phyloP scores from a whole-genome alignment of 2,329 filamentous ascomycete genomes.

The Macroventuria anomochaeta region DNA sequence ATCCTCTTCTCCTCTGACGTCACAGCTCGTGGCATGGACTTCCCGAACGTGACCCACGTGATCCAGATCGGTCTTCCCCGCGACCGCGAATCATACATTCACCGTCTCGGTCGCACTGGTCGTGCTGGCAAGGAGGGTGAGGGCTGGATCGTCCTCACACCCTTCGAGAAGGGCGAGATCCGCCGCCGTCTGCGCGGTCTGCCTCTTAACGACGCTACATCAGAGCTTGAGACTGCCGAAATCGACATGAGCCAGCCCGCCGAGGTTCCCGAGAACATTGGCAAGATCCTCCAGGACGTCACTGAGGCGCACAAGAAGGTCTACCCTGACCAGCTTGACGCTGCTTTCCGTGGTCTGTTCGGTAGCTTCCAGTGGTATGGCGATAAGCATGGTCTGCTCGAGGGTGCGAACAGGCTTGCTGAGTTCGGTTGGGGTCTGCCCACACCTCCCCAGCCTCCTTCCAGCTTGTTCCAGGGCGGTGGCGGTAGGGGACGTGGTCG shows the following conservation, averaged over 20 bases:
- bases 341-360: conserved; percentile 65
- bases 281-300: conserved; percentile 55
- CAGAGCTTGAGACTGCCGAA: conserved; percentile 58
- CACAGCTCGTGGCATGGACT: conserved; percentile 60
- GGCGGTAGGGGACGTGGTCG: conserved; percentile 20
- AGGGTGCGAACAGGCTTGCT: conserved; percentile 54
- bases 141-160: conserved; percentile 70
- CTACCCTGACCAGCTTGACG: conserved; percentile 51
- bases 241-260: conserved; percentile 53
- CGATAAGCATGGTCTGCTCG: conserved; percentile 52
- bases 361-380: conserved; percentile 57
- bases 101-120: conserved; percentile 59
- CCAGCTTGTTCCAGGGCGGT: conserved; percentile 25
- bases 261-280: conserved; percentile 51
- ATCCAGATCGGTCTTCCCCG: conserved; percentile 58
- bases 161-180: conserved; percentile 59
- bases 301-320: conserved; percentile 54
- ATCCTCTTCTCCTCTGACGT: conserved; percentile 60
- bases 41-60: conserved; percentile 60
- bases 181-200: conserved; percentile 63
- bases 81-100: conserved; percentile 57
- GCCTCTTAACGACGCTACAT: conserved; percentile 63
- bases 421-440: conserved; percentile 57
- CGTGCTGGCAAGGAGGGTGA: conserved; percentile 76
- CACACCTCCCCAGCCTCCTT: conserved; percentile 48